A percentile compares a stretch with the other conserved stretches of the same genome.
Evolutionary conservation across 2,329 filamentous ascomycete species (phyloP).

Genomic region (Chaetoscypha palmicola): DNA sequence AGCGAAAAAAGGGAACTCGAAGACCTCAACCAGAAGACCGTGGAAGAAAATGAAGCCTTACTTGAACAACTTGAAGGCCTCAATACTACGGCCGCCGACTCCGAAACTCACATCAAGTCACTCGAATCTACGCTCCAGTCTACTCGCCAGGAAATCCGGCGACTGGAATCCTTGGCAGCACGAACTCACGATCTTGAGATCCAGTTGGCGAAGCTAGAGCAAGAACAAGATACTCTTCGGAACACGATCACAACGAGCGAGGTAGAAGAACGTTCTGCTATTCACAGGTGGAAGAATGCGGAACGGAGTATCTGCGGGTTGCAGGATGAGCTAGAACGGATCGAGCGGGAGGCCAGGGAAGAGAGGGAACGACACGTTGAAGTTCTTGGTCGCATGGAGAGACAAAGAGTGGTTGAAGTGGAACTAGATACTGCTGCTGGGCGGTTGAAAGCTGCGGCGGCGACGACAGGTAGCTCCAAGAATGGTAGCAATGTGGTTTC

Average conservation of each 20-base stretch:
- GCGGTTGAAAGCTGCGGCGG: constrained; percentile 67
- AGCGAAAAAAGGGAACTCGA: constrained; percentile 67
- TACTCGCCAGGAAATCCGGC: constrained; percentile 69
- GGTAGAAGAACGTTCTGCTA: constrained; percentile 69
- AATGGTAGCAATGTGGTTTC: constrained; percentile 69
- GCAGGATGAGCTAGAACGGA: constrained; percentile 80
- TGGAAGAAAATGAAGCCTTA: constrained; percentile 75
- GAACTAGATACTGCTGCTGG: constrained; percentile 75
- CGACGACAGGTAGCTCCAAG: constrained; percentile 51
- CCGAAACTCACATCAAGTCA: constrained; percentile 70
- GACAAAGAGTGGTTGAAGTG: constrained; percentile 72
- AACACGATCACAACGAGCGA: constrained; percentile 58
- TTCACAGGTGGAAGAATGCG: constrained; percentile 78
- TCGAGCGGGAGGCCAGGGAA: constrained; percentile 74
- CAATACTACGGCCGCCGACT: constrained; percentile 71
- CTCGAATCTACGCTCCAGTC: constrained; percentile 71
- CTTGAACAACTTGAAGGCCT: constrained; percentile 78
- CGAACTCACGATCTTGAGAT: constrained; percentile 73
- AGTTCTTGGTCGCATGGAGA: constrained; percentile 75
- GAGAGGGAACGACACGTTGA: constrained; percentile 78
- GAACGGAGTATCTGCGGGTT: constrained; percentile 72
- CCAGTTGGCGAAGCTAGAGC: constrained; percentile 71
- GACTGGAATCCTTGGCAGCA: constrained; percentile 64
- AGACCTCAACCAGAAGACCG: constrained; percentile 65
- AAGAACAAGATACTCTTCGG: constrained; percentile 70